A percentile compares a stretch with the other conserved stretches of the same genome.
Conservation (phyloP, 768 basidiomycete genomes). For the Podaxis sp. region DNA sequence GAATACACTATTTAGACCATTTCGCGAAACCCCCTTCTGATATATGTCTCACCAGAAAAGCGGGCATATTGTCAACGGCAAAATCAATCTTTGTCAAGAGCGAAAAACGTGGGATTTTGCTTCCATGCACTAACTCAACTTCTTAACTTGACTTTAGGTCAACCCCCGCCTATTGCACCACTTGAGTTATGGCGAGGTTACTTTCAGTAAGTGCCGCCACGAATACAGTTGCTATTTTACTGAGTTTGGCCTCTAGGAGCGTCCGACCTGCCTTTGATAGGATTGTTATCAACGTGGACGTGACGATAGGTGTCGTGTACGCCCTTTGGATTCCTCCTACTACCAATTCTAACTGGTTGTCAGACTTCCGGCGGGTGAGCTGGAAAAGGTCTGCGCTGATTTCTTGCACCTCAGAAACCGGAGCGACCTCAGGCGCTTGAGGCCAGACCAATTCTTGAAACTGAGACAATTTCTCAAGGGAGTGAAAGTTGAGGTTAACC, state of each 20-base stretch:
- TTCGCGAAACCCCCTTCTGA: neutral
- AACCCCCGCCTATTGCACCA: conserved; percentile 18
- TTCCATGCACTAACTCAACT: neutral
- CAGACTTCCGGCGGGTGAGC: conserved; percentile 20
- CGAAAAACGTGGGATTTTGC: neutral
- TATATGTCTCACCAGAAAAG: neutral
- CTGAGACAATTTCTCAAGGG: conserved; percentile 24
- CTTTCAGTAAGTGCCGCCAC: conserved; percentile 31
- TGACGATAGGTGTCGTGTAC: conserved; percentile 37
- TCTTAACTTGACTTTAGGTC: conserved; percentile 3
- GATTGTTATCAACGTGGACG: conserved; percentile 39
- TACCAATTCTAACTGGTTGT: neutral
- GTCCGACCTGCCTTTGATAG: conserved; percentile 33
- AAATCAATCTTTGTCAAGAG: conserved; percentile 8
- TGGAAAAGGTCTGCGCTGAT: conserved; percentile 20
- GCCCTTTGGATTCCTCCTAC: neutral
- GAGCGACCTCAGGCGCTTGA: conserved; percentile 16
- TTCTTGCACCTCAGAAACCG: conserved; percentile 14
- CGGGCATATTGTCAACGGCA: neutral
- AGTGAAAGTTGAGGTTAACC: conserved; percentile 22
- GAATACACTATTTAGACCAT: neutral
- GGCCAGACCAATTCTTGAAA: conserved; percentile 15
- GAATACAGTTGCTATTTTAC: neutral
- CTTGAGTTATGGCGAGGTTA: conserved; percentile 38
- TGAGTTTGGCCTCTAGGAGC: conserved; percentile 24